Evolutionary conservation across 2,329 filamentous ascomycete genomes (phyloP), one percentile per base, ranked within the genome.

Genomic region (Nemania bipapillata): DNA sequence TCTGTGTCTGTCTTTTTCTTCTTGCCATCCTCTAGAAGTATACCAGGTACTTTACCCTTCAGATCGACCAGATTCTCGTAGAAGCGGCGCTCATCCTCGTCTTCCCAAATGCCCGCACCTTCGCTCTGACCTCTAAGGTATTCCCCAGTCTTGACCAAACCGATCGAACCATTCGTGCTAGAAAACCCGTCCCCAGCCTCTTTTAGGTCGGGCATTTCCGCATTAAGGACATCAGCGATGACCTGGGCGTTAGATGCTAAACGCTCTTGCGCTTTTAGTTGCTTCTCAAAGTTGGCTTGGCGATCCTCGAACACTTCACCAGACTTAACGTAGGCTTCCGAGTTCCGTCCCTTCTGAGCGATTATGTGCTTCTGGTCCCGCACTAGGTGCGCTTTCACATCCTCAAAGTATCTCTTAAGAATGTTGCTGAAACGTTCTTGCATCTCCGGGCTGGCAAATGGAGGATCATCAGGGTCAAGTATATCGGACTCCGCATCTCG

Each of bases 251-350:
- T 98, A 24, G 93, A 85, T 28, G 97, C 86, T 2, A 99, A 86
- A 72, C 94, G 94, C 78, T 99, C 96, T 77, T 98, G 93, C 0
- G 91, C 87, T 80, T 98, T 99, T 65, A 94, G 85, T 74, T 96
- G 92, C 80, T 94, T 97, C 79, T 99, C 96, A 74, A 96, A 97
- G 77, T 94, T 98, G 62, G 94, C 89, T 79, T 99, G 96, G 58
- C 96, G 91, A 77, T 99, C 96, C 79, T 99, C 96, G 72, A 99
- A 98, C 4, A 99, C 95, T 78, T 99, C 96, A 1, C 96, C 96
- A 42, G 96, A 98, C 77, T 97, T 97, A 75, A 99, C 95, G 76
- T 99, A 99, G 5, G 95, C 96, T 80, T 99, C 96, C 0, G 96
- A 95, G 81, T 99, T 99, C 74, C 95, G 94, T 71, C 94, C 92